phyloP scores from a whole-genome alignment of 257 asterid species.

The Plectranthus barbatus region DNA sequence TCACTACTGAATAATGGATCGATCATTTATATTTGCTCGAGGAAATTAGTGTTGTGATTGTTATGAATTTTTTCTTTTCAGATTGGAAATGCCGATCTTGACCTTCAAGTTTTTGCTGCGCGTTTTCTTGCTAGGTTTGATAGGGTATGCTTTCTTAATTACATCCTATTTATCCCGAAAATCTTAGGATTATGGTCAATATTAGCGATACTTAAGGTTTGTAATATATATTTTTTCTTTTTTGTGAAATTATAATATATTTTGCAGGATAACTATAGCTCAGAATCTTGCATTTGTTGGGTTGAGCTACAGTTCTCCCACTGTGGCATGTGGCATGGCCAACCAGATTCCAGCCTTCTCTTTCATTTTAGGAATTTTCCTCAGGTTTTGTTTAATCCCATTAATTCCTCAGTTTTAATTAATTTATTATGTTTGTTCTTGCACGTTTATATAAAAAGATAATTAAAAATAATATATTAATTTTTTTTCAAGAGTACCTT shows the following conservation, averaged over 20 bases:
- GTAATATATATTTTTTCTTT: background rate
- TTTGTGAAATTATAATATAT: too few species aligned
- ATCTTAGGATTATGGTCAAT: background rate
- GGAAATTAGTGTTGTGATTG: background rate
- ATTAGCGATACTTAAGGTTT: background rate
- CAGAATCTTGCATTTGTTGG: slow-evolving; percentile 75
- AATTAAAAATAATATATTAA: too few species aligned
- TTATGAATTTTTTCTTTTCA: slow-evolving; percentile 10
- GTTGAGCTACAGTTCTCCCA: slow-evolving; percentile 72
- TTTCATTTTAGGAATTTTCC: slow-evolving; percentile 45
- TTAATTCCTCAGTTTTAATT: too few species aligned
- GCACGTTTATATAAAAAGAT: too few species aligned
- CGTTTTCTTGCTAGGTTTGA: slow-evolving; percentile 54
- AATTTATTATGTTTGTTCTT: too few species aligned
- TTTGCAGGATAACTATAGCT: slow-evolving; percentile 56
- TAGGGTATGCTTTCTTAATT: slow-evolving; percentile 37
- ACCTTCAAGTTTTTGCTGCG: slow-evolving; percentile 34
- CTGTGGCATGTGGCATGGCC: slow-evolving; percentile 74
- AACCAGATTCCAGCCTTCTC: slow-evolving; percentile 59
- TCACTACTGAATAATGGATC: background rate
- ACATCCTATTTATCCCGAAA: too few species aligned
- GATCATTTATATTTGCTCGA: background rate
- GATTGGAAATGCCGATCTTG: slow-evolving; percentile 38
- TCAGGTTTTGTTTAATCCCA: slow-evolving; percentile 33
- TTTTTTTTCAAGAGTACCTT: too few species aligned